These are phyloP conservation scores for Coriaria nepalensis DNA, from an alignment of 306 rosid species.

Conservation along the genomic window DNA sequence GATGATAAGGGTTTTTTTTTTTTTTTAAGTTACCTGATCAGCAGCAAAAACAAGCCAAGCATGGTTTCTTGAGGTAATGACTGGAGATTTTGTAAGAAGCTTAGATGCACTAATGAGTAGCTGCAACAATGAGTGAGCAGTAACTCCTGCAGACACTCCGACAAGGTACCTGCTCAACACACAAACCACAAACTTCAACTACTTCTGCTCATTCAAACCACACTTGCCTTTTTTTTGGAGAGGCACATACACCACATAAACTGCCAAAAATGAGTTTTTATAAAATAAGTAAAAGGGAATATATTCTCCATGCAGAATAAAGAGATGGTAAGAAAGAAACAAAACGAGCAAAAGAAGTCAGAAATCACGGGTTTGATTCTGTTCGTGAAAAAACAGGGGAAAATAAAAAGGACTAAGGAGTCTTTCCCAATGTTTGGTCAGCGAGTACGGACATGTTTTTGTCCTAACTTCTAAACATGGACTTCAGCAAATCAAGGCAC, in stretches of 20 bases:
- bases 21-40: conserved; percentile 49
- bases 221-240: background rate
- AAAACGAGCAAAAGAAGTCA: conserved; percentile 13
- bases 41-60: conserved; percentile 81
- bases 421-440: too few species aligned
- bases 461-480: too few species aligned
- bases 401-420: too few species aligned
- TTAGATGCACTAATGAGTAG: conserved; percentile 46
- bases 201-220: conserved; percentile 12
- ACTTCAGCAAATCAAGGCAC: too few species aligned
- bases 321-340: background rate
- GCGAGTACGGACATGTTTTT: too few species aligned
- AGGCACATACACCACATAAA: too few species aligned
- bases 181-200: conserved; percentile 6
- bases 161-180: conserved; percentile 51
- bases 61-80: conserved; percentile 54
- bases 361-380: conserved; percentile 63
- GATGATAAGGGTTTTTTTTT: too few species aligned
- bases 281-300: too few species aligned
- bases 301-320: background rate
- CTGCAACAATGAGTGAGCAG: conserved; percentile 62
- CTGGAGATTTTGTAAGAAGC: conserved; percentile 42
- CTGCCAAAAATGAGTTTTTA: too few species aligned
- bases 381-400: conserved; percentile 28
- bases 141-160: conserved; percentile 63